A percentile compares a stretch with the other conserved stretches of the same genome.
Evolutionary conservation across 441 rosid species (phyloP).

Genomic region (Pelargonium myrrhifolium): DNA sequence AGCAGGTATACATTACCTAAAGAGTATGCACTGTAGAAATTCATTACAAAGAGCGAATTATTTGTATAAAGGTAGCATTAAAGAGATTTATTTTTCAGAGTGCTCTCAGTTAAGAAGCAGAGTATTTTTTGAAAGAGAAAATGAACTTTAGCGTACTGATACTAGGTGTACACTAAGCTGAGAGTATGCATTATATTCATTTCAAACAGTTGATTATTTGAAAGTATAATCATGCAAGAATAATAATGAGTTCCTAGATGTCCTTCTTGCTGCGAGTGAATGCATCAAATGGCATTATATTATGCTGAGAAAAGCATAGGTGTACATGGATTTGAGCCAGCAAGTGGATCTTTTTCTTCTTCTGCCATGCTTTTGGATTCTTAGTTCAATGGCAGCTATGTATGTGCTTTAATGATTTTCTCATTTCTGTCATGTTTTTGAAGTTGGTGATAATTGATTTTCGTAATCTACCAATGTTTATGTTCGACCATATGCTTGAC

Average conservation of each 20-base stretch:
- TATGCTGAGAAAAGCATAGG: background rate
- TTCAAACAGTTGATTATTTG: background rate
- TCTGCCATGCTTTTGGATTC: constrained; percentile 2
- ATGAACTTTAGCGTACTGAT: background rate
- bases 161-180: background rate
- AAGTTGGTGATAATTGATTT: background rate
- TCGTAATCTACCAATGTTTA: background rate
- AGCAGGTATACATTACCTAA: background rate
- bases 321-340: background rate
- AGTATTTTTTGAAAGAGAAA: background rate
- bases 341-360: background rate
- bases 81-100: background rate
- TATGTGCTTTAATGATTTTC: background rate
- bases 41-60: background rate
- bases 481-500: background rate
- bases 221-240: background rate
- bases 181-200: background rate
- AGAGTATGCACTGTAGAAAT: background rate
- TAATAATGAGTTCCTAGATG: background rate
- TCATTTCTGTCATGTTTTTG: background rate
- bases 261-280: background rate
- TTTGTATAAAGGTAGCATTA: background rate
- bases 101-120: background rate
- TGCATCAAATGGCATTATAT: background rate
- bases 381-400: background rate